phyloP scores from a whole-genome alignment of 768 basidiomycete species.

The Tephrocybe sp. region DNA sequence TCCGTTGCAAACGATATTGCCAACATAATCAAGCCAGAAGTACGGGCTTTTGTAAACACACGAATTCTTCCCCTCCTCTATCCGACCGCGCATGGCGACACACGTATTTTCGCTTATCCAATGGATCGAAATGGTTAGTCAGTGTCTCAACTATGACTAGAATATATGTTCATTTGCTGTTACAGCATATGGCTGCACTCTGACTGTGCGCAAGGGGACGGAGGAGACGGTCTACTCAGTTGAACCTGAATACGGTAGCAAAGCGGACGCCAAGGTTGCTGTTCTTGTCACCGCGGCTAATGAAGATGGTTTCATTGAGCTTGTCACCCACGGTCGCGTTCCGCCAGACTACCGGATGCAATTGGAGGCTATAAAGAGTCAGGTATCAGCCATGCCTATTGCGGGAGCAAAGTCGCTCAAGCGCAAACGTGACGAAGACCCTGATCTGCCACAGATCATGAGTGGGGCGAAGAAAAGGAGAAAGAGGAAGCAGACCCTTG shows the following conservation, averaged over 20 bases:
- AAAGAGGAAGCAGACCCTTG: conserved; percentile 1
- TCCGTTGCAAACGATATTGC: conserved; percentile 41
- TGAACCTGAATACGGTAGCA: conserved; percentile 50
- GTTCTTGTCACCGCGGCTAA: conserved; percentile 50
- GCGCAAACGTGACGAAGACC: neutral
- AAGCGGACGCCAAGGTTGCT: conserved; percentile 62
- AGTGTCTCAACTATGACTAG: neutral
- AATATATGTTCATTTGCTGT: neutral
- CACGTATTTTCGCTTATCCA: conserved; percentile 39
- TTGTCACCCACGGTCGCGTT: conserved; percentile 54
- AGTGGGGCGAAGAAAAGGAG: conserved; percentile 3
- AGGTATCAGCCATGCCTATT: neutral
- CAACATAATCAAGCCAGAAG: conserved; percentile 42
- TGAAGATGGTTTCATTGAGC: conserved; percentile 58
- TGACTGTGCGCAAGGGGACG: conserved; percentile 42
- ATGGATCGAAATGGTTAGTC: conserved; percentile 53
- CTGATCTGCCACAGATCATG: neutral
- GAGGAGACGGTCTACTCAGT: conserved; percentile 42
- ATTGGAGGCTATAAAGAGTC: conserved; percentile 24
- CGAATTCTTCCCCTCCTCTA: conserved; percentile 45
- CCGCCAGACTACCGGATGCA: conserved; percentile 43
- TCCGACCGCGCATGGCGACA: conserved; percentile 38
- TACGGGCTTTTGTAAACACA: conserved; percentile 44
- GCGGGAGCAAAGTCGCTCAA: neutral
- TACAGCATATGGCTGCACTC: conserved; percentile 55